Conservation (phyloP, 1,284 basidiomycete species). For the Phylloporus sp. region DNA sequence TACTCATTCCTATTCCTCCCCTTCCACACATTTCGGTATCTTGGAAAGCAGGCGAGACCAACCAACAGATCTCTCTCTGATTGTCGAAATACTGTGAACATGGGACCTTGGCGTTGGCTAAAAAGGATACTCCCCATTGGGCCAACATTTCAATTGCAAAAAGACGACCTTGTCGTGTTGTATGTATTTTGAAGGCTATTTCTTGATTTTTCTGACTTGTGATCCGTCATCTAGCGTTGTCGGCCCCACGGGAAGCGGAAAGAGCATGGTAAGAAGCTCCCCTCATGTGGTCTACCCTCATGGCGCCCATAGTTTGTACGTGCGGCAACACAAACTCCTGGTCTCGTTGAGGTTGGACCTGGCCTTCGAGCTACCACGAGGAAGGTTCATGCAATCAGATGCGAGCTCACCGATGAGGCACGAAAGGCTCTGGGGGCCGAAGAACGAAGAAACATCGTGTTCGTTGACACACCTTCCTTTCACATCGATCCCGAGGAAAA, state of each 20-base stretch:
- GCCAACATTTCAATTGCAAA: slow-evolving; percentile 5
- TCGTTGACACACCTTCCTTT: slow-evolving; percentile 32
- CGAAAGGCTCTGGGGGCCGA: background rate
- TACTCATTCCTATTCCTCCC: no score
- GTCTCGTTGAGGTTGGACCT: background rate
- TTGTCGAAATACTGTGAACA: no score
- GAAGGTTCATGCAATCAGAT: slow-evolving; percentile 20
- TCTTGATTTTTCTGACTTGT: slow-evolving; percentile 11
- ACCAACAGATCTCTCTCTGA: no score
- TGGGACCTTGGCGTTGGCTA: no score
- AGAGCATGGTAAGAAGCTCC: slow-evolving; percentile 25
- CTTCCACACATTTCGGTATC: no score
- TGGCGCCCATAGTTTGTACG: slow-evolving; percentile 20
- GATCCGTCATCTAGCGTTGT: slow-evolving; percentile 20
- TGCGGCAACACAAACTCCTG: slow-evolving; percentile 7
- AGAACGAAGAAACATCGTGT: slow-evolving; percentile 23
- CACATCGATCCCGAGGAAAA: background rate
- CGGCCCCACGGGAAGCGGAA: slow-evolving; percentile 30
- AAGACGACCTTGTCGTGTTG: slow-evolving; percentile 33
- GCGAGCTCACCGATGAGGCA: slow-evolving; percentile 13
- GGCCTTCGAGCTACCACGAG: slow-evolving; percentile 5
- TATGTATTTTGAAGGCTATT: slow-evolving; percentile 7
- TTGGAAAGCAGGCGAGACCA: no score
- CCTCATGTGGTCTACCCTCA: background rate
- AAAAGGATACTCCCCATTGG: no score